These are phyloP conservation scores for Anisodus acutangulus DNA, from an alignment of 257 asterid species.

Conservation along the genomic window DNA sequence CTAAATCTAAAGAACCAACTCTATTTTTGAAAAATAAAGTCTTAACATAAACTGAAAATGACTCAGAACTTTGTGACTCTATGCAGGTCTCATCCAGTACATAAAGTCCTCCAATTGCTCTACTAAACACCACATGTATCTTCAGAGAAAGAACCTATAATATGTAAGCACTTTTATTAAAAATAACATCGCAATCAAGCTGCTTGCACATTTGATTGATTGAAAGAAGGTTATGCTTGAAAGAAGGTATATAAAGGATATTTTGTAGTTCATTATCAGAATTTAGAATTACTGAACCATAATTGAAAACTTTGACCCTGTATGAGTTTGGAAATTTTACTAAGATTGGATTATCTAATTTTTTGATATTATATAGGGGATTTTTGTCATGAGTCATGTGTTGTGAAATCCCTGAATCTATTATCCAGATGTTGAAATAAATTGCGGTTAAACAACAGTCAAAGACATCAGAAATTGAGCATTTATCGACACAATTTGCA, in stretches of 20 bases:
- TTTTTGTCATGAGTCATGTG: neutral
- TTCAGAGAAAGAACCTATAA: neutral
- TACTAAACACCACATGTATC: neutral
- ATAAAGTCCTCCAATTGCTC: neutral
- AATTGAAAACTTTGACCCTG: neutral
- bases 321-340: neutral
- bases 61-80: no score
- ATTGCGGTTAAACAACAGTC: neutral
- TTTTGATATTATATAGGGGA: neutral
- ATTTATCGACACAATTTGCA: neutral
- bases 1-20: no score
- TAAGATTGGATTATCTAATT: neutral
- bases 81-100: neutral
- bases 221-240: neutral
- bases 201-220: no score
- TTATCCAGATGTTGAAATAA: neutral
- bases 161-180: neutral
- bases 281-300: neutral
- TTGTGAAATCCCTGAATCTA: neutral
- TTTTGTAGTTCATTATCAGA: neutral
- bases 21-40: no score
- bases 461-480: no score
- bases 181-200: neutral
- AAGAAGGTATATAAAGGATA: no score
- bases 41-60: no score